Percentiles rank a stretch among this genome's conserved stretches.
Evolutionary conservation across 140 eudicot species (phyloP).

Genomic region (Anethum foeniculum): DNA sequence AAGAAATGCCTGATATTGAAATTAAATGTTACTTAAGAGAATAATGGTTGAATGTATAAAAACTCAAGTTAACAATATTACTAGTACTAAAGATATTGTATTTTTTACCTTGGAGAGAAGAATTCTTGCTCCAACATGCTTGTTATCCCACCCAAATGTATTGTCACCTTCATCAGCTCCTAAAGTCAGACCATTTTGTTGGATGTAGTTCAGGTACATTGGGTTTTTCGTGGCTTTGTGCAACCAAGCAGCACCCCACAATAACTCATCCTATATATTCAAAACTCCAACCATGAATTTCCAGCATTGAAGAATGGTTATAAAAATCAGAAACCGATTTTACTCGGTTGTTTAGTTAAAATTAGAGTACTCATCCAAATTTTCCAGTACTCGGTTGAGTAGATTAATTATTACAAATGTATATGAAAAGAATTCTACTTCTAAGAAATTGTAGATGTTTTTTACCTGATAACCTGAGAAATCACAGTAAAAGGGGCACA

Average conservation of each 20-base stretch:
- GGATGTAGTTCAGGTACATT: conserved; percentile 63
- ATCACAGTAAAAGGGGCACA: conserved; percentile 79
- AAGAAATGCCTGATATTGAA: conserved; percentile 57
- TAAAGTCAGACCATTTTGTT: conserved; percentile 67
- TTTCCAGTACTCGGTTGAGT: too few relatives aligned
- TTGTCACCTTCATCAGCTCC: conserved; percentile 86
- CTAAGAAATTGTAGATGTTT: neutral
- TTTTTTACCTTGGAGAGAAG: conserved; percentile 75
- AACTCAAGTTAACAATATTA: neutral
- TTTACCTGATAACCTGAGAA: conserved; percentile 80
- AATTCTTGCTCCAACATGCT: conserved; percentile 96
- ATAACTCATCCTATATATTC: conserved; percentile 63
- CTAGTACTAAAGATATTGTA: neutral
- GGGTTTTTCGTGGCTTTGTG: conserved; percentile 85
- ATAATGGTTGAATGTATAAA: neutral
- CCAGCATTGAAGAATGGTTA: neutral
- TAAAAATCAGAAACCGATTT: too few relatives aligned
- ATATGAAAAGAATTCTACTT: neutral
- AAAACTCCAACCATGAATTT: neutral
- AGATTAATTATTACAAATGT: too few relatives aligned
- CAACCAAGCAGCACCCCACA: conserved; percentile 99
- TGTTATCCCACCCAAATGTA: conserved; percentile 98
- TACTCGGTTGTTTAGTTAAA: too few relatives aligned
- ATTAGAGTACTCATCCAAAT: too few relatives aligned
- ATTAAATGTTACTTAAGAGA: neutral